Base-by-base conservation (phyloP, 345 rosid genomes). In the Noccaea caerulescens region DNA sequence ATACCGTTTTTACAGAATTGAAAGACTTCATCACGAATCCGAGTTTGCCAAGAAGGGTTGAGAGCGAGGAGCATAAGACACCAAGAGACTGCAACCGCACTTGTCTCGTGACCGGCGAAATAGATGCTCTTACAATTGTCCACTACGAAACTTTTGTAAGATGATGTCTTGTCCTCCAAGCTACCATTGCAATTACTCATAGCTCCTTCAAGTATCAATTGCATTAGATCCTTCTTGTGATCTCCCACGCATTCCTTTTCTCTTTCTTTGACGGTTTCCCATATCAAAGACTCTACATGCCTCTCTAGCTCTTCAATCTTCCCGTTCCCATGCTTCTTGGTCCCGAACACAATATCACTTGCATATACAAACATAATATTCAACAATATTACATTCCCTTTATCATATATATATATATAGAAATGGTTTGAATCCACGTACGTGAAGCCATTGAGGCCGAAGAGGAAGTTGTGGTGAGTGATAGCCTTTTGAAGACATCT, bases 61-160 rank as follows among this genome's bases (percentile, higher is more conserved):
- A 85, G 76, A 53, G 93, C 93, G 0, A 91, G 96, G 3, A 91
- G 87, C 96, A 91, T 87, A 69, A 91, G 69, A 72, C 88, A 83
- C 97, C 97, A 91, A 41, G 97, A 82, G 61, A 90, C 91, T 9
- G 90, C 86, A 42, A 87, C 66, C 0, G 93, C 96, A 13, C 86
- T 89, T 1, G 96, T 73, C 63, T 87, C 97, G 50, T 87, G 87
- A n/a, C 96, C 96, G 0, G 96, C 91, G 3, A 91, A 89, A 80
- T 89, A 91, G 42, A 91, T 85, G 76, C 81, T 87, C 75, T 91
- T 91, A 82, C 97, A 89, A 61, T 91, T 91, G 52, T 91, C 97
- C 27, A 91, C 88, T 1, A 91, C 83, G 61, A 89, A 89, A 12
- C 72, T 61, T 80, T 75, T 86, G 5, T 85, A 78, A 9, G 91